Conservation (phyloP, 768 basidiomycete species). For the Tylopilus intermedius region DNA sequence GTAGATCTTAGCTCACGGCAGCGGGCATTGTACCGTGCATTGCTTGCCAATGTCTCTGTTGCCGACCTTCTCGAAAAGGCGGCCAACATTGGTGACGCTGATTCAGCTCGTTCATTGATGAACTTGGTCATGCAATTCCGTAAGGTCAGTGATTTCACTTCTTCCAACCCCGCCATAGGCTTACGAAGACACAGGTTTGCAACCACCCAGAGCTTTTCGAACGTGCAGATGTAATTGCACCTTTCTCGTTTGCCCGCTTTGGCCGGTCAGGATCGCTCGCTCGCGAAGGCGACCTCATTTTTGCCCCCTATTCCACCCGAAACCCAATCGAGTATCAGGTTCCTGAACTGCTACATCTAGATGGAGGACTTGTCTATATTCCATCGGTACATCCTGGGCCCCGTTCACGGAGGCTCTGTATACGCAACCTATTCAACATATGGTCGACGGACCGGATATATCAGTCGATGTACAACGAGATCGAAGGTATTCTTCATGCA, state of each 20-base stretch:
- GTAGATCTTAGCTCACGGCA: slow-evolving; percentile 94
- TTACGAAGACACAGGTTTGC: slow-evolving; percentile 60
- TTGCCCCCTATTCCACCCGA: slow-evolving; percentile 78
- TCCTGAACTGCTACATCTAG: slow-evolving; percentile 72
- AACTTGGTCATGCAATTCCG: slow-evolving; percentile 99
- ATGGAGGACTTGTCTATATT: slow-evolving; percentile 66
- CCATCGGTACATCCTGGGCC: slow-evolving; percentile 51
- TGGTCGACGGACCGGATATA: slow-evolving; percentile 85
- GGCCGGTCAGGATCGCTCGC: slow-evolving; percentile 76
- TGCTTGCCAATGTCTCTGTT: slow-evolving; percentile 91
- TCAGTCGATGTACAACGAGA: slow-evolving; percentile 54
- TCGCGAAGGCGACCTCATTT: slow-evolving; percentile 83
- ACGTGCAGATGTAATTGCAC: slow-evolving; percentile 90
- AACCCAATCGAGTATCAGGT: slow-evolving; percentile 80
- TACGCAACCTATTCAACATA: slow-evolving; percentile 76
- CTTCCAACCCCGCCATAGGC: slow-evolving; percentile 1
- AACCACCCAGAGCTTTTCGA: slow-evolving; percentile 99
- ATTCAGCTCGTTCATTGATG: slow-evolving; percentile 92
- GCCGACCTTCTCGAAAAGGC: slow-evolving; percentile 92
- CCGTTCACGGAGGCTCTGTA: slow-evolving; percentile 48
- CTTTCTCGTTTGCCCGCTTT: slow-evolving; percentile 83
- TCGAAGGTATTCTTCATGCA: slow-evolving; percentile 41
- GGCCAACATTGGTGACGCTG: slow-evolving; percentile 82
- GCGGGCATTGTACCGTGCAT: slow-evolving; percentile 79
- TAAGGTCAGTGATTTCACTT: slow-evolving; percentile 51